Base-by-base conservation (phyloP, 2,329 filamentous ascomycete species). In the Pseudohalonectria lignicola region DNA sequence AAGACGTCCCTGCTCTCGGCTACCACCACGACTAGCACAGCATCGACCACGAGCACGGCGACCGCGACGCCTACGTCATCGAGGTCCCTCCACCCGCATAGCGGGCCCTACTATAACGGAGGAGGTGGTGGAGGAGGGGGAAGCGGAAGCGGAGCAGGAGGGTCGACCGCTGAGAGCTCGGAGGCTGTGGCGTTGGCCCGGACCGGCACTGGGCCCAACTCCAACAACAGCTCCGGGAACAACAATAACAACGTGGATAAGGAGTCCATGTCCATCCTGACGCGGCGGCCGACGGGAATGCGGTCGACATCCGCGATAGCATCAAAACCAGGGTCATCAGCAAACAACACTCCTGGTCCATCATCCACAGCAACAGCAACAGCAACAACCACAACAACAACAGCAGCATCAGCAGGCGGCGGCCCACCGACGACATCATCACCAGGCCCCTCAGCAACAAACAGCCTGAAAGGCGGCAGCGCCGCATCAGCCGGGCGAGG, bases 261-360 rank as follows among this genome's bases (percentile, higher is more conserved):
- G 19, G 30, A 23, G 4, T 21, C 18, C 19, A 21, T 31, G 17
- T 18, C 21, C 15, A 28, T 19, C 20, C 20, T 20, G 10, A 31
- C 26, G 17, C 60, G 62, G 37, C 61, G 67, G 33, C 65, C 66
- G 7, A 41, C 56, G 12, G 65, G 62, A 32, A 56, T 68, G 47
- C 71, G 72, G 40, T 71, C 70, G 18, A 74, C 73, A 1, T 74
- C 70, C 2, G 64, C 67, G 41, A 72, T 74, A 51, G 56, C 61
- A 10, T 51, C 57, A 43, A 55, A 55, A 36, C 48, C 56, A 19
- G 31, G 31, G 4, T 20, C 31, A 7, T 16, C 7, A 16, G 10
- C 31, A n/a, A n/a, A n/a, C n/a, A n/a, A n/a, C n/a, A n/a, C n/a
- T n/a, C n/a, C n/a, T n/a, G n/a, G n/a, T n/a, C n/a, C n/a, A n/a